phyloP scores from a whole-genome alignment of 345 rosid genomes.

The Excoecaria agallocha region DNA sequence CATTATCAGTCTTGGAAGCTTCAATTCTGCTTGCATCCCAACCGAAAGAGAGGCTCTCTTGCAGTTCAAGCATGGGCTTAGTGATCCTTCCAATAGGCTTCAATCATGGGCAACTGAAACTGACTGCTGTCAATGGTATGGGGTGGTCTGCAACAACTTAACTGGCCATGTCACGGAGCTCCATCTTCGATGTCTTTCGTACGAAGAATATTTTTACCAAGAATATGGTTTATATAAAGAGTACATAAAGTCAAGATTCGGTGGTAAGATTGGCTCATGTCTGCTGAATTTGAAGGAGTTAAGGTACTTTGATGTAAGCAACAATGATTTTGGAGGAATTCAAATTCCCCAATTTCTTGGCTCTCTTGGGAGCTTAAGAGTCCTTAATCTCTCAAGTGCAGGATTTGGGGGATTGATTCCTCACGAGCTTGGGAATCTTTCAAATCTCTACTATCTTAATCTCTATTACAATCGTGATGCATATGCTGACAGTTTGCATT shows the following conservation, averaged over 20 bases:
- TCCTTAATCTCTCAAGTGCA: slow-evolving; percentile 24
- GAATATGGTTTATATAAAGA: background rate
- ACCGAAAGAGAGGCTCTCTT: slow-evolving; percentile 27
- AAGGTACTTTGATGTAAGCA: slow-evolving; percentile 24
- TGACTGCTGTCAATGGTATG: slow-evolving; percentile 29
- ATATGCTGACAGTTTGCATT: slow-evolving; percentile 16
- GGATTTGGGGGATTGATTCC: slow-evolving; percentile 28
- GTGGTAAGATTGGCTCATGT: slow-evolving; percentile 25
- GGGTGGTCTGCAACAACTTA: slow-evolving; percentile 22
- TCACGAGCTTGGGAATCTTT: slow-evolving; percentile 28
- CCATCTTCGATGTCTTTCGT: slow-evolving; percentile 2
- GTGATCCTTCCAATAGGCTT: slow-evolving; percentile 26
- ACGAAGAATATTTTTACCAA: background rate
- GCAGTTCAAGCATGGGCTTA: slow-evolving; percentile 17
- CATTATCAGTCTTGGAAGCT: background rate
- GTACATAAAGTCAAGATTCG: background rate
- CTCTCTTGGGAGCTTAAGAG: slow-evolving; percentile 7
- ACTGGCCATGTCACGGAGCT: slow-evolving; percentile 26
- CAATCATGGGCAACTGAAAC: slow-evolving; percentile 20
- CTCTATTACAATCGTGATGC: background rate
- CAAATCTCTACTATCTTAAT: slow-evolving; percentile 21
- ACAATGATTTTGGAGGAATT: slow-evolving; percentile 13
- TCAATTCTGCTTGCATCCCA: slow-evolving; percentile 8
- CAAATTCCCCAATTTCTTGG: slow-evolving; percentile 18
- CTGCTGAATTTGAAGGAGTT: slow-evolving; percentile 25